Evolutionary conservation across 441 rosid species (phyloP).

Genomic region (Hura crepitans): DNA sequence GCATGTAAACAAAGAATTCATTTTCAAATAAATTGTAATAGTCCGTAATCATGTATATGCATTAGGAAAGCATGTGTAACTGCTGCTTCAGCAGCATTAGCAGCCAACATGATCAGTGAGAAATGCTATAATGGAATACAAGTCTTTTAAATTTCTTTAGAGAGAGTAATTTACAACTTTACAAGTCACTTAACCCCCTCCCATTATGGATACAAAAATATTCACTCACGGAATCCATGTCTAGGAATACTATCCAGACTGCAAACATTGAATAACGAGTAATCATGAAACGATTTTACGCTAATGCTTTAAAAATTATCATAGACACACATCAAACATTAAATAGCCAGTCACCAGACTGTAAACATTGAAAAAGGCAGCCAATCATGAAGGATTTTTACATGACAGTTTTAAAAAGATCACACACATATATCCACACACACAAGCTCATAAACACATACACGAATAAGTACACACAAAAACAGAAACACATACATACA

Average conservation of each 20-base stretch:
- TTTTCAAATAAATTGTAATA: not conserved
- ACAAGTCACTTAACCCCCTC: not conserved
- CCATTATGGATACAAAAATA: not conserved
- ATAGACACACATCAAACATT: no score
- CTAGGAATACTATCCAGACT: not conserved
- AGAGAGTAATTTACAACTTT: not conserved
- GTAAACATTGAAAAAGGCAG: no score
- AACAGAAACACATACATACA: no score
- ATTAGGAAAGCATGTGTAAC: not conserved
- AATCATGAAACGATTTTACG: not conserved
- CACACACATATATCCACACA: no score
- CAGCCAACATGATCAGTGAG: not conserved
- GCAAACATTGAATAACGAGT: not conserved
- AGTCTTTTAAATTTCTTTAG: not conserved
- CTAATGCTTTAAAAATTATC: no score
- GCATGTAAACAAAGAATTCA: not conserved
- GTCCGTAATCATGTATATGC: not conserved
- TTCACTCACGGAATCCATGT: not conserved
- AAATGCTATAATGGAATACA: not conserved
- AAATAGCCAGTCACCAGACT: not conserved
- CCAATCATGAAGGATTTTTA: no score
- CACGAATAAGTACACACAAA: no score
- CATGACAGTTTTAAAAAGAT: no score
- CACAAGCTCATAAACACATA: no score
- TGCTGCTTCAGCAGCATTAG: not conserved